Evolutionary conservation across 352 stramenopile genomes (phyloP).

Genomic region (Saprolegnia diclina): DNA sequence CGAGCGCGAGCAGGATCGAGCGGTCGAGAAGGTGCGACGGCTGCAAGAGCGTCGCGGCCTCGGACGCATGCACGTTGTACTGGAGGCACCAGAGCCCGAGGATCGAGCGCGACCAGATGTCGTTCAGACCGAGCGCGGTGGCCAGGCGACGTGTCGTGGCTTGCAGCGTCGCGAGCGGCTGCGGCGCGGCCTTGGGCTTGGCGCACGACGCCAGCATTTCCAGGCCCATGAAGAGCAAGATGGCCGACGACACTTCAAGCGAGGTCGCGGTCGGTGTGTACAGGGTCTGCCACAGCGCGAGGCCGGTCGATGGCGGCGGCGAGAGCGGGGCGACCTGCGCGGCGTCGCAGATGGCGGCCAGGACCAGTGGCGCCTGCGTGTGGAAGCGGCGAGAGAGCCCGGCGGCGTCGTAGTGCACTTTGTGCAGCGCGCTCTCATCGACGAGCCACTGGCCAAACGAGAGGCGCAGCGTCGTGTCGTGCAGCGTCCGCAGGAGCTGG

Average conservation of each 20-base stretch:
- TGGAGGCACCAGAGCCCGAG: not conserved
- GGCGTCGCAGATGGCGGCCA: not conserved
- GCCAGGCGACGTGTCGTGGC: not conserved
- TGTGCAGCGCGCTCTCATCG: not conserved
- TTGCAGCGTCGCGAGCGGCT: not conserved
- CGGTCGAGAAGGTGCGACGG: not conserved
- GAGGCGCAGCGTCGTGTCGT: not conserved
- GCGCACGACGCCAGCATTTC: not conserved
- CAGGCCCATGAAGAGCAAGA: not conserved
- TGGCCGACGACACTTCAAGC: not conserved
- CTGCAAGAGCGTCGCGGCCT: not conserved
- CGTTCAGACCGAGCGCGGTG: not conserved
- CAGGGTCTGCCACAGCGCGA: constrained; percentile 6
- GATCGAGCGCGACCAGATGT: not conserved
- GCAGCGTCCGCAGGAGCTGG: not conserved
- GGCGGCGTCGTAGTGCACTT: not conserved
- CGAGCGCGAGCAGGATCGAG: not conserved
- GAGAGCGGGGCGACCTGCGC: not conserved
- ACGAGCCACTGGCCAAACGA: not conserved
- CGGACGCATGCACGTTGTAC: not conserved
- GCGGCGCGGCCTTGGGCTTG: not conserved
- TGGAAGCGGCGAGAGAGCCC: not conserved
- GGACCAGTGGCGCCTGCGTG: not conserved
- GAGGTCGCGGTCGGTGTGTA: not conserved
- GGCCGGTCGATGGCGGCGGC: no score